phyloP scores from a whole-genome alignment of 495 filamentous ascomycete species.

The Aspergillus nanangensis region DNA sequence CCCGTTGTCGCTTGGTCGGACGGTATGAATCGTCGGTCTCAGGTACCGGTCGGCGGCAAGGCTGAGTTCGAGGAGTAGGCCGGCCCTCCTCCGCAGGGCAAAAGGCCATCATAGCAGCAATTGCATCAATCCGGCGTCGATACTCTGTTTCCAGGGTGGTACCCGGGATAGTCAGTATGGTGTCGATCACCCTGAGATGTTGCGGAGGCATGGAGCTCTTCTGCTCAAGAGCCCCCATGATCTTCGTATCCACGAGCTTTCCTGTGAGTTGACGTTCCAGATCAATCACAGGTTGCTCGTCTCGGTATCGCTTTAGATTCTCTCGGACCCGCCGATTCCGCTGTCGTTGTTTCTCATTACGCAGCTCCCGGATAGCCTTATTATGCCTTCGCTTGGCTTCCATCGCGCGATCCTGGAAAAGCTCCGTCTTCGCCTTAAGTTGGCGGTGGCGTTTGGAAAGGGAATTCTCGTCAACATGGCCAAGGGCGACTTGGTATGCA shows the following conservation, averaged over 20 bases:
- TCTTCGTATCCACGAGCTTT: constrained; percentile 19
- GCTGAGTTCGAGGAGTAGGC: constrained; percentile 1
- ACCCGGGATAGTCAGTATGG: constrained; percentile 19
- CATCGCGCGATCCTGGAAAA: constrained; percentile 3
- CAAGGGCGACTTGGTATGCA: not conserved
- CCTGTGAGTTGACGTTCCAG: constrained; percentile 23
- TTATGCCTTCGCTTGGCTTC: constrained; percentile 3
- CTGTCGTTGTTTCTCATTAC: constrained; percentile 22
- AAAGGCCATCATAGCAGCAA: constrained; percentile 23
- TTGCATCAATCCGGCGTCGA: constrained; percentile 20
- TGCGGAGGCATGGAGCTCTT: constrained; percentile 16
- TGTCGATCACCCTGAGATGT: constrained; percentile 23
- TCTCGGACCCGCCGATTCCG: constrained; percentile 15
- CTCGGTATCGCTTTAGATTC: constrained; percentile 23
- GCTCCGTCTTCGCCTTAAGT: not conserved
- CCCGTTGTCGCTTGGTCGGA: constrained; percentile 6
- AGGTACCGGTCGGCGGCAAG: constrained; percentile 1
- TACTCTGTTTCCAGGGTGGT: constrained; percentile 17
- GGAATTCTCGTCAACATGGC: not conserved
- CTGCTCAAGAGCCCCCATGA: constrained; percentile 13
- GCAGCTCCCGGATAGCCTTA: constrained; percentile 3
- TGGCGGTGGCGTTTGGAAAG: not conserved
- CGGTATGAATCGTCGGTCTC: not conserved
- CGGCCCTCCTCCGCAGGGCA: constrained; percentile 24
- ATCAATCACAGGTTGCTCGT: constrained; percentile 27